Evolutionary conservation across 2,329 filamentous ascomycete species (phyloP).

Genomic region (Trichophyton benhamiae): DNA sequence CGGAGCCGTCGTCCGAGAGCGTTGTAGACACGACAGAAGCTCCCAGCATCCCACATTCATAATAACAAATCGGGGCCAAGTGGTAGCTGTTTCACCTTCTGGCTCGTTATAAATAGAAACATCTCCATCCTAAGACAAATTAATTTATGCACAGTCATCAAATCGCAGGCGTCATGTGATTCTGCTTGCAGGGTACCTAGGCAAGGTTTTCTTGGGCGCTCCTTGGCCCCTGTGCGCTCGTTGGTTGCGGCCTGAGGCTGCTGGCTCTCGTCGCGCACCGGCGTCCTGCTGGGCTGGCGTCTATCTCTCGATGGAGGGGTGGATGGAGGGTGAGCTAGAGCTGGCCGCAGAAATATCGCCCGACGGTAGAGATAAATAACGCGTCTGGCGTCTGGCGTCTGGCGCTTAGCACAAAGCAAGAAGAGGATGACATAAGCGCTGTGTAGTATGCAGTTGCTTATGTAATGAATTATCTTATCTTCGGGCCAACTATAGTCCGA

Average conservation of each 20-base stretch:
- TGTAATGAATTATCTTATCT: background rate
- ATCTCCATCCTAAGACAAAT: background rate
- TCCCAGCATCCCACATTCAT: background rate
- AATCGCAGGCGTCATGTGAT: background rate
- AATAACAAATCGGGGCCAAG: background rate
- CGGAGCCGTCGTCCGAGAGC: background rate
- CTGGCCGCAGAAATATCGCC: too few species aligned
- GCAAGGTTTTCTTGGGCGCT: background rate
- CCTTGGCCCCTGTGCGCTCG: background rate
- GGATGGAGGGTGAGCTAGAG: background rate
- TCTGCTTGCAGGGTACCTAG: background rate
- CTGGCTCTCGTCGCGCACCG: too few species aligned
- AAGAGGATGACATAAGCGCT: background rate
- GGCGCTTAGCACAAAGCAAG: too few species aligned
- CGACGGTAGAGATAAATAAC: too few species aligned
- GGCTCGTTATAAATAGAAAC: background rate
- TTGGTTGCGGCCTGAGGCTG: too few species aligned
- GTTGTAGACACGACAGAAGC: background rate
- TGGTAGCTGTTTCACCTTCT: conserved; percentile 2
- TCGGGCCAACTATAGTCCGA: background rate
- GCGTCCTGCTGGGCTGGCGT: background rate
- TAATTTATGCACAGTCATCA: background rate
- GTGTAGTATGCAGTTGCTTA: background rate
- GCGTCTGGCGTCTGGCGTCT: too few species aligned
- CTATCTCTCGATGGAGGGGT: background rate